Base-by-base conservation (phyloP, 1,284 basidiomycete genomes). In the Crepidotus sp. region DNA sequence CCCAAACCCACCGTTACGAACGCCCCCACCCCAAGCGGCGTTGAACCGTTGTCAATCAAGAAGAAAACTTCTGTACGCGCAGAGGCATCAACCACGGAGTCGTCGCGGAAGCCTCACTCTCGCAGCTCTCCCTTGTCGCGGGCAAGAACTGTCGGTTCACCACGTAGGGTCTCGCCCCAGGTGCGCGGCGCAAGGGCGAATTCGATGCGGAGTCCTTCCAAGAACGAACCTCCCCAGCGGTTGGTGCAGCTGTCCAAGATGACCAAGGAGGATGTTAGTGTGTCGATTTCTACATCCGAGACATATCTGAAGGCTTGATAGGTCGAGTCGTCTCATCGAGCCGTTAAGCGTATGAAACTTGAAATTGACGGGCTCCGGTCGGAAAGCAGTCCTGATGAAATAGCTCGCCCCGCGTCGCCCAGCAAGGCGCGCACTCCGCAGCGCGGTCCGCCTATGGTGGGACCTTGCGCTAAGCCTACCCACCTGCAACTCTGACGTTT, bases 31-130 rank as follows among this genome's bases (percentile, higher is more conserved):
- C 54, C 65, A 11, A 61, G 57, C 18, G 57, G 60, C 10, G 64
- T 85, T 21, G 83, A 84, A 55, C 85, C 85, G 7, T 65, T 89
- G 44, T 81, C 79, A 1, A 87, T 89, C 58, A 85, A 81, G 68
- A 87, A 89, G 67, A 87, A 85, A 61, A 65, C 71, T 3, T 82
- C 80, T 4, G 66, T 73, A 29, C 71, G 73, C 27, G 35, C 36
- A 25, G 50, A 49, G 29, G 59, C 63, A 10, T 65, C 71, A 40
- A 74, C 66, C 55, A 52, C 59, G 49, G 57, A 43, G 10, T 19
- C 13, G 26, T 40, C 36, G 9, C 46, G 47, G n/a, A 46, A 49
- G 18, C 49, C 45, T 17, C 22, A 10, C 9, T 40, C 58, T 44
- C 66, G 69, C 33, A 67, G 62, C 48, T 76, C 77, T 3, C 74